Conservation (phyloP, 1,139 yeast genomes). For the Candida sp. region DNA sequence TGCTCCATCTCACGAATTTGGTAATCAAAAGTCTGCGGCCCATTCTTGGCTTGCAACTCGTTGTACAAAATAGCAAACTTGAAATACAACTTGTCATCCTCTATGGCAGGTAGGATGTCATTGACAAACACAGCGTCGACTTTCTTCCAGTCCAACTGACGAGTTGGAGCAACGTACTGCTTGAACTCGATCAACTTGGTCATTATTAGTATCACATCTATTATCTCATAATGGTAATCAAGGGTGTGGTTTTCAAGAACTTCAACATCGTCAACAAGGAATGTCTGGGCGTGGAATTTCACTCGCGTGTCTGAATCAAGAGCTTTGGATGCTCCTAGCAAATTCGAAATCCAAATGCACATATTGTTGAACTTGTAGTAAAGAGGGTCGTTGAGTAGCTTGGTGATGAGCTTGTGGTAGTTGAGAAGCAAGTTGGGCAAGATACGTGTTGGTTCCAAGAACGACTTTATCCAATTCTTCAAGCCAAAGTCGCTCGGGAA, state of each 20-base stretch:
- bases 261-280: conserved; percentile 1
- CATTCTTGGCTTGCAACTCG: conserved; percentile 4
- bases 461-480: conserved; percentile 18
- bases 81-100: not conserved
- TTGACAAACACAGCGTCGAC: not conserved
- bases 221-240: conserved; percentile 12
- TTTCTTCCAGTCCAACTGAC: not conserved
- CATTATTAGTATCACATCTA: conserved; percentile 8
- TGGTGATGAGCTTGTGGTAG: conserved; percentile 7
- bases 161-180: not conserved
- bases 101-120: conserved; percentile 3
- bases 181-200: conserved; percentile 1
- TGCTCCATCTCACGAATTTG: not conserved
- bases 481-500: conserved; percentile 29
- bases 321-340: not conserved
- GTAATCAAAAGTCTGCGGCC: not conserved
- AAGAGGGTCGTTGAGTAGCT: conserved; percentile 9
- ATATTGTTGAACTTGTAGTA: conserved; percentile 9
- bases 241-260: not conserved
- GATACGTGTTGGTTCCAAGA: conserved; percentile 3
- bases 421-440: conserved; percentile 6
- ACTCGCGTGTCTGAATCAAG: not conserved
- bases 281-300: not conserved
- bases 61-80: conserved; percentile 7
- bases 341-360: conserved; percentile 5